These are phyloP conservation scores for Bretschneidera sinensis DNA, from an alignment of 345 rosid species.

Conservation along the genomic window DNA sequence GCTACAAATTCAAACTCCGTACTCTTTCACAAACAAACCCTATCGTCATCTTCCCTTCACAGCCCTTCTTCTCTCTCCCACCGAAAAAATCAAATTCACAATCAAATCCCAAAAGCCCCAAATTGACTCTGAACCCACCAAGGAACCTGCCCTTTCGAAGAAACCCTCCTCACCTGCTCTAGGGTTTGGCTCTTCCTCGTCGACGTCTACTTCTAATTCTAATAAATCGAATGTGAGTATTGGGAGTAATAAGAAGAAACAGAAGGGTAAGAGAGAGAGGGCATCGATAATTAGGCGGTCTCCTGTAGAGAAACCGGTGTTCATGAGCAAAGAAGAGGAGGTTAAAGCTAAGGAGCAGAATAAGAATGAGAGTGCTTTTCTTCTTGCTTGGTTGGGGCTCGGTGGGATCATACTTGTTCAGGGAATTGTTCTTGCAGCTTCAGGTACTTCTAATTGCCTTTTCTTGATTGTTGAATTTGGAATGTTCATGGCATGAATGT, in stretches of 20 bases:
- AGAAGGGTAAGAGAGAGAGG: constrained; percentile 46
- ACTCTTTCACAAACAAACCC: constrained; percentile 25
- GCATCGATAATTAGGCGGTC: constrained; percentile 48
- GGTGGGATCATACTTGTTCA: constrained; percentile 65
- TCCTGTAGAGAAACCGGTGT: constrained; percentile 64
- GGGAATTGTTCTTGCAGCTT: constrained; percentile 71
- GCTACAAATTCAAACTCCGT: constrained; percentile 45
- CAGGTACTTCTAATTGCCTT: constrained; percentile 38
- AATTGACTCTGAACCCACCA: constrained; percentile 31
- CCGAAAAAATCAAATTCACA: constrained; percentile 28
- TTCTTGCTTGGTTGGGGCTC: constrained; percentile 79
- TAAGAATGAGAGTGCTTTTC: constrained; percentile 79
- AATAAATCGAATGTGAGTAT: constrained; percentile 9
- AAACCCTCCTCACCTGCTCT: constrained; percentile 41
- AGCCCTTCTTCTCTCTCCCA: constrained; percentile 11
- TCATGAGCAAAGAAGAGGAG: constrained; percentile 45
- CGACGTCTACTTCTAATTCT: constrained; percentile 24
- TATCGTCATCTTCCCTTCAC: constrained; percentile 19
- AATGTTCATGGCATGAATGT: neutral
- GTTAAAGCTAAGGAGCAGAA: constrained; percentile 51
- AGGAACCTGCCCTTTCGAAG: constrained; percentile 34
- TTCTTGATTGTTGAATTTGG: neutral
- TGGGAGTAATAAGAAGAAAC: constrained; percentile 33
- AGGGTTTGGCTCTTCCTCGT: constrained; percentile 57
- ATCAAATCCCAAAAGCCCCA: constrained; percentile 41